These are phyloP conservation scores for Sclerotinia minor DNA, from an alignment of 2,329 filamentous ascomycete species.

Conservation along the genomic window DNA sequence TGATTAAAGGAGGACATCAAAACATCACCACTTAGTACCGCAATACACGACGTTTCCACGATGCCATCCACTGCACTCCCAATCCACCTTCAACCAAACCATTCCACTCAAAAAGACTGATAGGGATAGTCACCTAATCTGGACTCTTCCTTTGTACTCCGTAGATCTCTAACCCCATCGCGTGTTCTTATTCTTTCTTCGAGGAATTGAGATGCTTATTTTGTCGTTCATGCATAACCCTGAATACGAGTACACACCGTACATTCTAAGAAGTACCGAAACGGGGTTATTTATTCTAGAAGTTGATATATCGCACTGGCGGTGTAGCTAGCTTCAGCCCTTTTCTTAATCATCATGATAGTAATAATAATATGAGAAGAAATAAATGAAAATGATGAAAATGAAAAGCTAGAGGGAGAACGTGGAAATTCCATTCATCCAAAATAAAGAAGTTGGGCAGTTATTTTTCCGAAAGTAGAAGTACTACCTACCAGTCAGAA, in stretches of 20 bases:
- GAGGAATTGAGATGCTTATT: constrained; percentile 1
- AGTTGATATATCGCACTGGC: constrained; percentile 10
- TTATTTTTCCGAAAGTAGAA: neutral
- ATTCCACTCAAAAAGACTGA: neutral
- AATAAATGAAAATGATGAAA: neutral
- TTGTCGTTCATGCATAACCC: constrained; percentile 18
- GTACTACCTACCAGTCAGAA: neutral
- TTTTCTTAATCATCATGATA: neutral
- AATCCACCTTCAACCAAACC: neutral
- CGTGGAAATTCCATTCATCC: neutral
- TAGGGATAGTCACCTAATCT: neutral
- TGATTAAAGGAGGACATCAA: neutral
- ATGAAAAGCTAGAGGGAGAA: neutral
- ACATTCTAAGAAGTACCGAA: neutral
- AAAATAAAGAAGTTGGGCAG: neutral
- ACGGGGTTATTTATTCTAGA: neutral
- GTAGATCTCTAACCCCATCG: neutral
- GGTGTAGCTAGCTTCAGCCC: neutral
- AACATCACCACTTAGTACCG: neutral
- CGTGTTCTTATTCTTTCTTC: constrained; percentile 3
- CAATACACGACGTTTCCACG: neutral
- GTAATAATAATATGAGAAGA: neutral
- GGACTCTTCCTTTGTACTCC: neutral
- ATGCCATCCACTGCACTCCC: neutral
- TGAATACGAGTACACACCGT: constrained; percentile 8